Evolutionary conservation across 1,139 yeast species (phyloP), one percentile per base, ranked within the genome.

Genomic region (Scheffersomyces lignicola): DNA sequence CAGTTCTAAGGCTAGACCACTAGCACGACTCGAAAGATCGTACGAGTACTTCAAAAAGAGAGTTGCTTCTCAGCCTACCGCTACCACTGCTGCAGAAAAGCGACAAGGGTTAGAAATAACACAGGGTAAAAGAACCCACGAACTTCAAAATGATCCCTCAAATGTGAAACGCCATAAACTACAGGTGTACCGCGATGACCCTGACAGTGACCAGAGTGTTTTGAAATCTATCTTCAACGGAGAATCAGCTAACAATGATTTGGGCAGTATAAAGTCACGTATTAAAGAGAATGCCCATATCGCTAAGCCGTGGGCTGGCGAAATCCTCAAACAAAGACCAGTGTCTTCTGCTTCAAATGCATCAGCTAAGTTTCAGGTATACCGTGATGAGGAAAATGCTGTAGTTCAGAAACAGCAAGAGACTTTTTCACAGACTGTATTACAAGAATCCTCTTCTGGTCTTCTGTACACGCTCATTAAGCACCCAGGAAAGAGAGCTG

Each of bases 271-370:
- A 3, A 66, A 66, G 8, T 58, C 65, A 6, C 59, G 86, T 37
- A 68, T 68, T 34, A 85, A 86, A 52, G 96, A 88, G 52, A 88
- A 88, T 48, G 60, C 59, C 1, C 37, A 78, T 24, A 63, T 65
- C 3, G 70, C 90, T 0, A 65, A 62, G n/a, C 76, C 83, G 0
- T 83, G 94, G 88, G 64, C 64, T 1, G 94, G 92, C 0, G 83
- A 83, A 49, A 66, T 64, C 0, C 43, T 82, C 21, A 60, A 58
- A 16, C 83, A 76, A 48, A 58, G 51, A 26, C 12, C 30, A 2
- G 9, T 18, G 3, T 9, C 37, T 14, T 15, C 33, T 4, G 14
- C 31, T 5, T 11, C 28, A 20, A n/a, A n/a, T n/a, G 4, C 34
- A 4, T 11, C 14, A 8, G 32, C 35, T 5, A 55, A 53, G 34